Conservation (phyloP, 2,329 filamentous ascomycete genomes). For the Aspergillus sergii region DNA sequence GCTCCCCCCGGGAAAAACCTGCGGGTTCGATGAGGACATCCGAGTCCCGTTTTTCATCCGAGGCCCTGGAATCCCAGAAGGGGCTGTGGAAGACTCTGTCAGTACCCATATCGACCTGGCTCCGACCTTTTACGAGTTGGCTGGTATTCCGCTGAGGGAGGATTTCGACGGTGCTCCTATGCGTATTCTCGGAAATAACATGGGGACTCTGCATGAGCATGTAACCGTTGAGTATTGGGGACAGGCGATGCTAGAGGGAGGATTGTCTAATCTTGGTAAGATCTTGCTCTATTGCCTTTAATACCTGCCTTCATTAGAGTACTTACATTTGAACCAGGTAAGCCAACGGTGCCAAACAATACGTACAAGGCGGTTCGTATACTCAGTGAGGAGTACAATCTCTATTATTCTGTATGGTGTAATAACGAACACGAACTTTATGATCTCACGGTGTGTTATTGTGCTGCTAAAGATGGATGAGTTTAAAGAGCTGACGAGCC, state of each 20-base stretch:
- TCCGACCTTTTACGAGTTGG: constrained; percentile 59
- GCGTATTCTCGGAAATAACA: constrained; percentile 35
- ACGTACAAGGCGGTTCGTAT: constrained; percentile 45
- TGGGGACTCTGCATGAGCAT: constrained; percentile 52
- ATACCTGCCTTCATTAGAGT: not conserved
- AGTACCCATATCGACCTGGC: constrained; percentile 67
- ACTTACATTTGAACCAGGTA: constrained; percentile 8
- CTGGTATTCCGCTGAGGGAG: constrained; percentile 41
- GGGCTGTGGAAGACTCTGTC: constrained; percentile 48
- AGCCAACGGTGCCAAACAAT: constrained; percentile 31
- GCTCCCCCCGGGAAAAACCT: constrained; percentile 60
- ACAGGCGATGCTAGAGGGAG: constrained; percentile 31
- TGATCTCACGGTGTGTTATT: constrained; percentile 34
- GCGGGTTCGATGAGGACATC: constrained; percentile 62
- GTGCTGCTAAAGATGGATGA: rapidly evolving
- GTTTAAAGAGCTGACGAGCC: not conserved
- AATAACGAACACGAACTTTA: constrained; percentile 46
- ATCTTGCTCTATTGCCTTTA: not conserved
- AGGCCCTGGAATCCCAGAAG: constrained; percentile 57
- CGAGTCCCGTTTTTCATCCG: constrained; percentile 63
- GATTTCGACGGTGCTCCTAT: constrained; percentile 63
- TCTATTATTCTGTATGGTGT: constrained; percentile 48
- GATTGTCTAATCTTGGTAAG: constrained; percentile 31
- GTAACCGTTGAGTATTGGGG: constrained; percentile 64
- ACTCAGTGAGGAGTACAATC: constrained; percentile 37